Conservation (phyloP, 2,329 filamentous ascomycete genomes). For the Xylariaceae sp. region DNA sequence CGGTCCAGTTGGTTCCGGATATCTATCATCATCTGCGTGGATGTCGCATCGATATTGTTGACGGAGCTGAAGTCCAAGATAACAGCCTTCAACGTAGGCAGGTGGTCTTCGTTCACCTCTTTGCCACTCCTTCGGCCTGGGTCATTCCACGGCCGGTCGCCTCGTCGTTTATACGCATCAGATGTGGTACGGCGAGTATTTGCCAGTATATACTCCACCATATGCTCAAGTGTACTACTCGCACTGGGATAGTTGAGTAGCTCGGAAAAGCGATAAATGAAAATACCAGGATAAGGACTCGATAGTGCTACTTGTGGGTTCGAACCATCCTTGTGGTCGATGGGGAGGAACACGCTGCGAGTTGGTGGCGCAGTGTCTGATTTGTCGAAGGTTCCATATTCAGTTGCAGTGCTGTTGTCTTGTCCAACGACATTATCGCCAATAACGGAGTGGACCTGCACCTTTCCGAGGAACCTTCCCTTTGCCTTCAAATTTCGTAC, state of each 20-base stretch:
- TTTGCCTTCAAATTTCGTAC: conserved; percentile 80
- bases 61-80: conserved; percentile 92
- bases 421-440: conserved; percentile 69
- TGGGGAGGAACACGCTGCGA: conserved; percentile 81
- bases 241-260: conserved; percentile 97
- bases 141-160: conserved; percentile 93
- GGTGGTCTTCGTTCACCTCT: conserved; percentile 42
- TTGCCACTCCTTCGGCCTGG: conserved; percentile 62
- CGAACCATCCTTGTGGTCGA: conserved; percentile 83
- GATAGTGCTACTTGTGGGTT: conserved; percentile 80
- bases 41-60: conserved; percentile 91
- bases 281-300: conserved; percentile 83
- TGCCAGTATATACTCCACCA: conserved; percentile 63
- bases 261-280: conserved; percentile 93
- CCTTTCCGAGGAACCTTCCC: conserved; percentile 78
- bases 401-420: conserved; percentile 46
- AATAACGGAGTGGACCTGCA: conserved; percentile 79
- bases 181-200: conserved; percentile 74
- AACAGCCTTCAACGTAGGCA: conserved; percentile 77
- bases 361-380: conserved; percentile 35
- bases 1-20: conserved; percentile 89
- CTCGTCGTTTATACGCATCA: conserved; percentile 58
- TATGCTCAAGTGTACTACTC: conserved; percentile 78
- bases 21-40: conserved; percentile 87
- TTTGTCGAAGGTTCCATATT: conserved; percentile 53